Percentiles rank a stretch among this genome's conserved stretches.
These are phyloP conservation scores for Letharia columbiana DNA, from an alignment of 495 filamentous ascomycete species.

Conservation along the genomic window DNA sequence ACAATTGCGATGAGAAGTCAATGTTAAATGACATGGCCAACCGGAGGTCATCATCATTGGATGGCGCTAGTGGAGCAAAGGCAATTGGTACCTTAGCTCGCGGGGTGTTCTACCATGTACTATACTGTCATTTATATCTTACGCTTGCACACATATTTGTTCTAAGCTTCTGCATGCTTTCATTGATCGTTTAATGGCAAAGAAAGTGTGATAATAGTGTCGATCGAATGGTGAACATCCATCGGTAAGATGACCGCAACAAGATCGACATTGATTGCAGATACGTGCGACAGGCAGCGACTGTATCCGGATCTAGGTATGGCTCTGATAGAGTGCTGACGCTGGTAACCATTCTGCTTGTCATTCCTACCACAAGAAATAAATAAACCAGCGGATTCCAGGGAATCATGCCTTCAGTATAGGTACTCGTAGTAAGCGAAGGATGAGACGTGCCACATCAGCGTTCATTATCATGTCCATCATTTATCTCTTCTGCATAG, in stretches of 20 bases:
- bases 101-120: not conserved
- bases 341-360: not conserved
- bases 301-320: not conserved
- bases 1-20: not conserved
- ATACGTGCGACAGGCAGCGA: not conserved
- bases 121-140: not conserved
- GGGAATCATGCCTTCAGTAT: not conserved
- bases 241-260: not conserved
- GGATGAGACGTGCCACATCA: too few species aligned
- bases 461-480: too few species aligned
- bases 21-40: not conserved
- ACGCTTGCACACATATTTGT: not conserved
- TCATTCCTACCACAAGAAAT: too few species aligned
- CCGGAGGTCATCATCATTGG: not conserved
- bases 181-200: not conserved
- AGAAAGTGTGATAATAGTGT: not conserved
- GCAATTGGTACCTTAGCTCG: not conserved
- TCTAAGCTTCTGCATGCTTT: not conserved
- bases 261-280: not conserved
- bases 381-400: not conserved
- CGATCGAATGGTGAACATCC: not conserved
- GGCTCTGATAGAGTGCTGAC: not conserved
- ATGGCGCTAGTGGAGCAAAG: constrained; percentile 1
- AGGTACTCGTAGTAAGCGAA: too few species aligned
- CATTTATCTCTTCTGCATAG: too few species aligned